Percentiles rank a stretch among this genome's conserved stretches.
These are phyloP conservation scores for Coemansia sp. DNA, from an alignment of 192 early-diverging fungal genomes.

Conservation along the genomic window DNA sequence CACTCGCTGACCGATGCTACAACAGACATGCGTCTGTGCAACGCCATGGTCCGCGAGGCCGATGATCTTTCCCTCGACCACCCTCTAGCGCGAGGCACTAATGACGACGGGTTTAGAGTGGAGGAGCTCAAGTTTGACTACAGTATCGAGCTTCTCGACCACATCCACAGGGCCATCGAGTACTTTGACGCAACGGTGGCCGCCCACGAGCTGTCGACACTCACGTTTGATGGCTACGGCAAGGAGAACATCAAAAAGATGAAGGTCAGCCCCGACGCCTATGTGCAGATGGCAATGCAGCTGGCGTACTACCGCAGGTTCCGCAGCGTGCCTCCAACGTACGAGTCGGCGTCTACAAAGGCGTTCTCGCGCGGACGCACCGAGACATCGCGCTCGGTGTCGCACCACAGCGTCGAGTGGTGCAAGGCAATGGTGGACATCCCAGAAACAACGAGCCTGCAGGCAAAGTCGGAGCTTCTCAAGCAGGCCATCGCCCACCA, in stretches of 20 bases:
- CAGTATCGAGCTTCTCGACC: constrained; percentile 46
- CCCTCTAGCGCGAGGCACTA: background rate
- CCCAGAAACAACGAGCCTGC: constrained; percentile 48
- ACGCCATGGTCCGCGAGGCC: constrained; percentile 60
- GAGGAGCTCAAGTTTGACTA: constrained; percentile 56
- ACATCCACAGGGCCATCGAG: constrained; percentile 59
- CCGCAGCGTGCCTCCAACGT: constrained; percentile 61
- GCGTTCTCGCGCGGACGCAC: constrained; percentile 69
- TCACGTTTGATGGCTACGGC: constrained; percentile 73
- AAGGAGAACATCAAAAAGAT: constrained; percentile 65
- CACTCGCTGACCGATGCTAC: constrained; percentile 76
- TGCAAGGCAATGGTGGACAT: constrained; percentile 56
- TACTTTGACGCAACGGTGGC: constrained; percentile 67
- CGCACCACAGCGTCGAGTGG: constrained; percentile 59
- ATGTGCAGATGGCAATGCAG: constrained; percentile 75
- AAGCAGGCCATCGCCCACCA: constrained; percentile 54
- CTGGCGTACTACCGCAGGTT: constrained; percentile 70
- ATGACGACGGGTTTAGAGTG: constrained; percentile 20
- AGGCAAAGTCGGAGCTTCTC: constrained; percentile 54
- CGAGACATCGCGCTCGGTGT: constrained; percentile 74
- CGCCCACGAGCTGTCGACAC: constrained; percentile 65
- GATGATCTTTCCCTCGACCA: constrained; percentile 23
- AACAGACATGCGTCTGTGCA: constrained; percentile 71
- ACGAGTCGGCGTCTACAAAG: constrained; percentile 72
- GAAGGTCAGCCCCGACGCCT: constrained; percentile 65